phyloP scores from a whole-genome alignment of 768 basidiomycete species.

The Tephrocybe sp. region DNA sequence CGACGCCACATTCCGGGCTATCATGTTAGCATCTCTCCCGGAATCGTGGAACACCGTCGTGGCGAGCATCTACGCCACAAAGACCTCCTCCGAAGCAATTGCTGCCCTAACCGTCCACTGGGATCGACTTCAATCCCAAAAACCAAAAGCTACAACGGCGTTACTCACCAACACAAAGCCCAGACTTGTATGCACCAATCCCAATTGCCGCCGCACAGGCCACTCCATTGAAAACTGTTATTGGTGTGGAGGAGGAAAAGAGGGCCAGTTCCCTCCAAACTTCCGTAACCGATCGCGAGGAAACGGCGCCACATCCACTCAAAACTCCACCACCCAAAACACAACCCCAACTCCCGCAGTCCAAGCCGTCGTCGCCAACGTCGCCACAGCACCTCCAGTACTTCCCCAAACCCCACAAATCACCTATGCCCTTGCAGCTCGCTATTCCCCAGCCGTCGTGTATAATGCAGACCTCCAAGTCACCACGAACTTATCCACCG shows the following conservation, averaged over 20 bases:
- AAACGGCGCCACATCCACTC: too few relatives aligned
- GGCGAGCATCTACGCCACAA: neutral
- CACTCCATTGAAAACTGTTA: conserved; percentile 1
- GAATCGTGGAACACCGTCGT: neutral
- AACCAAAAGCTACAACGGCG: neutral
- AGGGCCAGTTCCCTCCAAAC: neutral
- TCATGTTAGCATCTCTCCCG: neutral
- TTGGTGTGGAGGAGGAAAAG: neutral
- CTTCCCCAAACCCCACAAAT: neutral
- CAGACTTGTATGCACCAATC: neutral
- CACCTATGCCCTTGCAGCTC: neutral
- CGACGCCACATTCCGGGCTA: neutral
- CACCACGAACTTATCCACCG: too few relatives aligned
- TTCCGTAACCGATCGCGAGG: neutral
- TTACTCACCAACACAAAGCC: too few relatives aligned
- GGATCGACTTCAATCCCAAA: neutral
- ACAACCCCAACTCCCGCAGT: too few relatives aligned
- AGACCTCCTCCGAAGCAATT: neutral
- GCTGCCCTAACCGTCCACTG: neutral
- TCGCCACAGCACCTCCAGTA: too few relatives aligned
- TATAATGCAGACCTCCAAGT: too few relatives aligned
- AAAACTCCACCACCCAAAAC: neutral
- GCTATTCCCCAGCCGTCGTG: too few relatives aligned
- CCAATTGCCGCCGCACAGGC: neutral
- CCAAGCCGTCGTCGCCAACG: too few relatives aligned